phyloP scores from a whole-genome alignment of 768 basidiomycete genomes.

The Guyanaporus albipodus region DNA sequence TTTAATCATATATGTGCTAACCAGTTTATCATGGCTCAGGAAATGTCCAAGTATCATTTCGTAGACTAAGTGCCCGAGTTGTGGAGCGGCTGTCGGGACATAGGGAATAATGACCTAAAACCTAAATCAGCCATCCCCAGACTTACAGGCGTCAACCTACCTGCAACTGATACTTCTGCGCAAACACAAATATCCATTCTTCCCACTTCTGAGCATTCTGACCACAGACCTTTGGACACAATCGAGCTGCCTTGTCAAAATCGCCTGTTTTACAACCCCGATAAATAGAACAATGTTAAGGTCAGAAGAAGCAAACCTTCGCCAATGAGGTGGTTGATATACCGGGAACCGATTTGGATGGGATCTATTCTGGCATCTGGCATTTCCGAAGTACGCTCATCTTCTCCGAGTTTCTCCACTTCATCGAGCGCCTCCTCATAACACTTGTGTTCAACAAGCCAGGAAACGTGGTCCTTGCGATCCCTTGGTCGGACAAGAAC shows the following conservation, averaged over 20 bases:
- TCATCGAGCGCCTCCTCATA: constrained; percentile 89
- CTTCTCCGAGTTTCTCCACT: constrained; percentile 58
- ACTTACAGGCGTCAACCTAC: constrained; percentile 38
- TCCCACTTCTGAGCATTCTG: constrained; percentile 87
- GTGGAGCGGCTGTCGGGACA: constrained; percentile 79
- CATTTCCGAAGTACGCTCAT: constrained; percentile 28
- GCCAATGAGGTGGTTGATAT: constrained; percentile 78
- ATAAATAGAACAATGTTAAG: background rate
- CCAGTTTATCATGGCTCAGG: constrained; percentile 70
- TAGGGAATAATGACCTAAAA: constrained; percentile 80
- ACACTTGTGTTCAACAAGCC: constrained; percentile 81
- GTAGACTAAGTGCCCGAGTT: constrained; percentile 80
- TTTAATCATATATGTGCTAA: constrained; percentile 26
- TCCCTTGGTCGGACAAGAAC: constrained; percentile 88
- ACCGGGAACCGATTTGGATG: constrained; percentile 75
- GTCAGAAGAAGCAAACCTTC: constrained; percentile 50
- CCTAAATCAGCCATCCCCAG: background rate
- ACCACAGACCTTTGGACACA: constrained; percentile 84
- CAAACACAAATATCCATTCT: constrained; percentile 90
- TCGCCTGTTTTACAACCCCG: constrained; percentile 38
- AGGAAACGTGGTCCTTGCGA: constrained; percentile 82
- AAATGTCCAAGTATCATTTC: constrained; percentile 93
- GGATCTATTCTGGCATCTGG: constrained; percentile 46
- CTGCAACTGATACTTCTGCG: constrained; percentile 73
- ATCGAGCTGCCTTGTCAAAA: constrained; percentile 73